A percentile compares a stretch with the other conserved stretches of the same genome.
These are phyloP conservation scores for Pouteria glomerata DNA, from an alignment of 148 eudicot species.

Conservation along the genomic window DNA sequence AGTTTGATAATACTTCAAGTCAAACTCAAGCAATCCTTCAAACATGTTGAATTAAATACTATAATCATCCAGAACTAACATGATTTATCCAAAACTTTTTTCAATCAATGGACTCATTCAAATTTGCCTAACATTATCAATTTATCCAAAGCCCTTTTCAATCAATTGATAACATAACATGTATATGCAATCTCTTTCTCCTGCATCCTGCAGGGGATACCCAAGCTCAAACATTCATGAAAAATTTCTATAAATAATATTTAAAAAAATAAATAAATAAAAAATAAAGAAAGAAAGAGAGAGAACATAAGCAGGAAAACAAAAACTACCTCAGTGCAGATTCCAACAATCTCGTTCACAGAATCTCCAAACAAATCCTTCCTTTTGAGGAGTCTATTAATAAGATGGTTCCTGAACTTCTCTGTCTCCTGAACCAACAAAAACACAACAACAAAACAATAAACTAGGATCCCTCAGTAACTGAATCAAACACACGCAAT, in stretches of 20 bases:
- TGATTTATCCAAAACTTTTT: too few species aligned
- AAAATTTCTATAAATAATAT: too few species aligned
- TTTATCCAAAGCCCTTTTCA: neutral
- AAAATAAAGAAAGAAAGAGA: neutral
- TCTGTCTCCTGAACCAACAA: constrained; percentile 63
- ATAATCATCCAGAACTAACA: too few species aligned
- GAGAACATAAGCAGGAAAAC: neutral
- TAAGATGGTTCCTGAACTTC: constrained; percentile 56
- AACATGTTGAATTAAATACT: too few species aligned
- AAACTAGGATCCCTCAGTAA: neutral
- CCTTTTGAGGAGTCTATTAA: constrained; percentile 56
- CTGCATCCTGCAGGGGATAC: neutral
- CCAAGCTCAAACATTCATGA: neutral
- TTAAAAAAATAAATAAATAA: too few species aligned
- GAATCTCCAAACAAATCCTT: constrained; percentile 68
- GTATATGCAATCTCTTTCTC: neutral
- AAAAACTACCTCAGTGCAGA: constrained; percentile 68
- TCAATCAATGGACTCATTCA: too few species aligned
- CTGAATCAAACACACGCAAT: neutral
- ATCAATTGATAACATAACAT: neutral
- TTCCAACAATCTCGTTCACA: constrained; percentile 54
- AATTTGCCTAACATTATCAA: neutral
- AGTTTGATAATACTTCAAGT: too few species aligned
- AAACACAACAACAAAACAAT: neutral
- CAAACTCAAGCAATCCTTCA: too few species aligned